These are phyloP conservation scores for Gnomoniopsis sp. DNA, from an alignment of 2,329 filamentous ascomycete genomes.

Conservation along the genomic window DNA sequence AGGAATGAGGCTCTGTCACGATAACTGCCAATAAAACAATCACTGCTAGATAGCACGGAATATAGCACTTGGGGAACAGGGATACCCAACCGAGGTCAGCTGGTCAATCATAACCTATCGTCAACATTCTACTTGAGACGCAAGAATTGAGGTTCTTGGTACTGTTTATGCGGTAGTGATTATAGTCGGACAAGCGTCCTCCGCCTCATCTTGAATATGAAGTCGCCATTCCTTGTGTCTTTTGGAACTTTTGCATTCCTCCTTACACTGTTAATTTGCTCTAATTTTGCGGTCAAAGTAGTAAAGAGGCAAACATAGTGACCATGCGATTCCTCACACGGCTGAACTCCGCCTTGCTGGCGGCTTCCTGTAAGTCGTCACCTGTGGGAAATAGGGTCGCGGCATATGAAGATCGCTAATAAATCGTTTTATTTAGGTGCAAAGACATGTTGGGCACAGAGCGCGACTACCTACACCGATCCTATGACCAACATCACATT, in stretches of 20 bases:
- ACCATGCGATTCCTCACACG: not conserved
- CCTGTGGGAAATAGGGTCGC: not conserved
- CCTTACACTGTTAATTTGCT: not conserved
- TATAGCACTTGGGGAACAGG: not conserved
- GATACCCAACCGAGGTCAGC: too few species aligned
- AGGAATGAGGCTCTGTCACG: not conserved
- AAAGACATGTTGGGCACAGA: conserved; percentile 3
- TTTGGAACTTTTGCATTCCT: not conserved
- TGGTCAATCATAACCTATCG: not conserved
- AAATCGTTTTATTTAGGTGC: not conserved
- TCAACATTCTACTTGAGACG: not conserved
- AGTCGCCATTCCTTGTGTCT: not conserved
- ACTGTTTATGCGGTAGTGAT: not conserved
- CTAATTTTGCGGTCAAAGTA: not conserved
- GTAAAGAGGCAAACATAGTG: not conserved
- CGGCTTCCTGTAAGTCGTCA: not conserved
- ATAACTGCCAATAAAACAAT: not conserved
- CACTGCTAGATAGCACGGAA: not conserved
- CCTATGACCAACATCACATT: conserved; percentile 8
- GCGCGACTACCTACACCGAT: conserved; percentile 1
- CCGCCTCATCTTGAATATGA: not conserved
- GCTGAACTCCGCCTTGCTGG: not conserved
- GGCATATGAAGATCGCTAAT: not conserved
- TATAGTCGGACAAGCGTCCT: not conserved
- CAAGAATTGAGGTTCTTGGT: not conserved